Percentiles rank a stretch among this genome's conserved stretches.
Evolutionary conservation across 2,329 filamentous ascomycete genomes (phyloP).

Genomic region (Ampelomyces quisqualis): DNA sequence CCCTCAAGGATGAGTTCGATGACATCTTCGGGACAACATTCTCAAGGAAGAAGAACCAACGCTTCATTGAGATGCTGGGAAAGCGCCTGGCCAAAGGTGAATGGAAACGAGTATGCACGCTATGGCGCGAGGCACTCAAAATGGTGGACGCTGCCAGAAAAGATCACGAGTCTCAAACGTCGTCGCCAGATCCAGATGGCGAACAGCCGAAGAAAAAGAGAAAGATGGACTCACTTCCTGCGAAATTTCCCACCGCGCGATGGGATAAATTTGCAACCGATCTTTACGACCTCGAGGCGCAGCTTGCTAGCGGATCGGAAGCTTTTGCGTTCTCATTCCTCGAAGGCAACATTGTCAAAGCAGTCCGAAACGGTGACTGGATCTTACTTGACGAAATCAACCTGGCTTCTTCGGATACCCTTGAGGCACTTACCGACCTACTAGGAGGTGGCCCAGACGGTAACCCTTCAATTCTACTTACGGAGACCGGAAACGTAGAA

Average conservation of each 20-base stretch:
- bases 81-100: slow-evolving; percentile 79
- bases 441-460: slow-evolving; percentile 70
- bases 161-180: slow-evolving; percentile 45
- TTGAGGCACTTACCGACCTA: slow-evolving; percentile 90
- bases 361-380: slow-evolving; percentile 95
- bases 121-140: slow-evolving; percentile 86
- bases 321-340: slow-evolving; percentile 92
- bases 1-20: slow-evolving; percentile 91
- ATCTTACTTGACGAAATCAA: slow-evolving; percentile 97
- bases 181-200: slow-evolving; percentile 45
- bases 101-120: slow-evolving; percentile 80
- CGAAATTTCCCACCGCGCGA: slow-evolving; percentile 59
- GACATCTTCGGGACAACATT: slow-evolving; percentile 86
- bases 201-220: slow-evolving; percentile 73
- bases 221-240: slow-evolving; percentile 58
- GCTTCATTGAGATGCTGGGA: slow-evolving; percentile 74
- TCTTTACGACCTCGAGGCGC: slow-evolving; percentile 75
- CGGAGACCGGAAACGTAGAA: slow-evolving; percentile 91
- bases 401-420: slow-evolving; percentile 86
- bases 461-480: slow-evolving; percentile 79
- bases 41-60: slow-evolving; percentile 78
- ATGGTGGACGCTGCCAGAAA: slow-evolving; percentile 66
- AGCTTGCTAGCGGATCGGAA: slow-evolving; percentile 70
- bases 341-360: slow-evolving; percentile 93
- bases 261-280: slow-evolving; percentile 80